Percentiles rank a stretch among this genome's conserved stretches.
These are phyloP conservation scores for Rhynchospora breviuscula DNA, from an alignment of 176 grass and related monocot genomes.

Conservation along the genomic window DNA sequence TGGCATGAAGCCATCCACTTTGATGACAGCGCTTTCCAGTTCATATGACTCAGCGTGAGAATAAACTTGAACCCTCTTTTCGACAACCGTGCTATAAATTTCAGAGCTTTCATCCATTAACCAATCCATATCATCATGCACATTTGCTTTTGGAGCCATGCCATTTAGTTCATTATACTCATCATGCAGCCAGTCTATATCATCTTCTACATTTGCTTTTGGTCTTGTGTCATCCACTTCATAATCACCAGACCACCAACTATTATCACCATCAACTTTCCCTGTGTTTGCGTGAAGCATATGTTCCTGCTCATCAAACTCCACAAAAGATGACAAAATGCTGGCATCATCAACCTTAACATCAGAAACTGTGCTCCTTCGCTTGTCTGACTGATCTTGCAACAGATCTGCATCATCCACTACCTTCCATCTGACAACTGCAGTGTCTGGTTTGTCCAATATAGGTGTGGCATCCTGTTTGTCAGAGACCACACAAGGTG, in stretches of 20 bases:
- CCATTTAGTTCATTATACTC: background rate
- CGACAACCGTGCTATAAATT: background rate
- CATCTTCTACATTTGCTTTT: conserved; percentile 8
- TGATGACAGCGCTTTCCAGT: conserved; percentile 11
- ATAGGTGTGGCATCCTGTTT: background rate
- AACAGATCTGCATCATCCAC: background rate
- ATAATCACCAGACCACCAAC: background rate
- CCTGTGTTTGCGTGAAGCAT: background rate
- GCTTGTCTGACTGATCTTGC: conserved; percentile 1
- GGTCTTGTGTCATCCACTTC: background rate
- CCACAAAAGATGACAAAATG: background rate
- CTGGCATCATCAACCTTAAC: background rate
- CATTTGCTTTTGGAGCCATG: background rate
- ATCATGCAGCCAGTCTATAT: background rate
- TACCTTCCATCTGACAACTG: background rate
- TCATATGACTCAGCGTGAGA: background rate
- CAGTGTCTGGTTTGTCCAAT: background rate
- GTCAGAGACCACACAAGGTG: background rate
- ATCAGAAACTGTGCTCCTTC: background rate
- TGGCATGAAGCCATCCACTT: background rate
- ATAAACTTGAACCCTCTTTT: background rate
- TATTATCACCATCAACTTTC: background rate
- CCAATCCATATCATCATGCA: background rate
- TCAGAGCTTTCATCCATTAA: conserved; percentile 11
- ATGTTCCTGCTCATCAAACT: background rate